Base-by-base conservation (phyloP, 371 early-diverging fungal genomes). In the Mortierella sp. region DNA sequence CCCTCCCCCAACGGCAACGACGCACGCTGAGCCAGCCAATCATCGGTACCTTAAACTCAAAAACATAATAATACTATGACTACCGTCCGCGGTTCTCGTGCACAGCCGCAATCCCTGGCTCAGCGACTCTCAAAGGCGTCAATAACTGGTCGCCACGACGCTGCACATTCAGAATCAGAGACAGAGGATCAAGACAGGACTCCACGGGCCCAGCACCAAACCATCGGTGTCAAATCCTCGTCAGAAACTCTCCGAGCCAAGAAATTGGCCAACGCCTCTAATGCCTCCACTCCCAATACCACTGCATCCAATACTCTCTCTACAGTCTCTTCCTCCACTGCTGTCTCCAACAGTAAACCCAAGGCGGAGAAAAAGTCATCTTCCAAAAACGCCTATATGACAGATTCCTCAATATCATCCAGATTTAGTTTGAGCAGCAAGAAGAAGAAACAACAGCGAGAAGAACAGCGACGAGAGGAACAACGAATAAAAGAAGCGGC, bases 391-490 rank as follows among this genome's bases (percentile, higher is more conserved):
- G 10, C 28, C 0, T 19, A 57, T 4, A 19, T 19, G 2, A 43
- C 55, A 22, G 33, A 28, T 21, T 10, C 67, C 28, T 66, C 43
- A 6, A 5, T 53, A 9, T 38, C 65, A n/a, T 33, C 28, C 62
- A 77, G 41, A 52, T 62, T 77, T 16, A 36, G 69, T 13, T 28
- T 72, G 3, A 11, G 70, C 33, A 69, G 61, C 21, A 79, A 79
- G 33, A 70, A 79, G 53, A 70, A 71, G 65, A 63, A 59, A 8
- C 64, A 68, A 22, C 63, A 74, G 63, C 67, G 64, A 10, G 59
- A 70, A 60, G 71, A 62, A 16, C 67, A 79, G 32, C 71, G 73
- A 22, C 70, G 59, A 22, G 74, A 79, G 58, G 74, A 74, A 24
- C 64, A 43, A 21, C 33, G 67, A 33, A 58, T 70, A 2, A 74